A percentile compares a stretch with the other conserved stretches of the same genome.
These are phyloP conservation scores for Clavispora carvajalis DNA, from an alignment of 805 yeast genomes.

Conservation along the genomic window DNA sequence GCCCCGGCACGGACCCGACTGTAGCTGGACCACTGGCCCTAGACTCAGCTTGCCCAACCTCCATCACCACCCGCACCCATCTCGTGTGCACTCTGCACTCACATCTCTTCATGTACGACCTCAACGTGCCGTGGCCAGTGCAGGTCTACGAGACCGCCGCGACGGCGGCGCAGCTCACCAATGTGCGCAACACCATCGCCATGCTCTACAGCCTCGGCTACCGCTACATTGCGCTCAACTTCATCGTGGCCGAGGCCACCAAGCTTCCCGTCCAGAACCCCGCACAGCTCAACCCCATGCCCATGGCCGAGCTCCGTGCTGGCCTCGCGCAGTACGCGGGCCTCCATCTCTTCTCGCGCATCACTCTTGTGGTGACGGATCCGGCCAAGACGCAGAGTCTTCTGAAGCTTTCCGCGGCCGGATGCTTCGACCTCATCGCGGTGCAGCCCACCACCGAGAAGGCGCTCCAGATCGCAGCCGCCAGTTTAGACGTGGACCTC, in stretches of 20 bases:
- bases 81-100: not conserved
- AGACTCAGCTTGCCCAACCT: too few species aligned
- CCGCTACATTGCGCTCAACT: conserved; percentile 72
- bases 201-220: conserved; percentile 62
- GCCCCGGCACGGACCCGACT: too few species aligned
- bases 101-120: conserved; percentile 41
- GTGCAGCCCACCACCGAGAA: conserved; percentile 77
- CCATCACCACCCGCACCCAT: not conserved
- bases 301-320: conserved; percentile 26
- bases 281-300: conserved; percentile 44
- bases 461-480: conserved; percentile 67
- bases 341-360: conserved; percentile 52
- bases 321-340: conserved; percentile 24
- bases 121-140: conserved; percentile 73
- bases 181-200: conserved; percentile 44
- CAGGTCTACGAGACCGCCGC: conserved; percentile 40
- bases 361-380: conserved; percentile 73
- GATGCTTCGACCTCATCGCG: conserved; percentile 69
- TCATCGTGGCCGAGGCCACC: conserved; percentile 44
- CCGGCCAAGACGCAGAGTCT: conserved; percentile 69
- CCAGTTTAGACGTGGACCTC: conserved; percentile 75
- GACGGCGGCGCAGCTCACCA: conserved; percentile 35
- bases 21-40: too few species aligned
- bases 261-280: conserved; percentile 46
- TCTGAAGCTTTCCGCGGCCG: conserved; percentile 36